Base-by-base conservation (phyloP, 306 rosid species). In the Vigna angularis region DNA sequence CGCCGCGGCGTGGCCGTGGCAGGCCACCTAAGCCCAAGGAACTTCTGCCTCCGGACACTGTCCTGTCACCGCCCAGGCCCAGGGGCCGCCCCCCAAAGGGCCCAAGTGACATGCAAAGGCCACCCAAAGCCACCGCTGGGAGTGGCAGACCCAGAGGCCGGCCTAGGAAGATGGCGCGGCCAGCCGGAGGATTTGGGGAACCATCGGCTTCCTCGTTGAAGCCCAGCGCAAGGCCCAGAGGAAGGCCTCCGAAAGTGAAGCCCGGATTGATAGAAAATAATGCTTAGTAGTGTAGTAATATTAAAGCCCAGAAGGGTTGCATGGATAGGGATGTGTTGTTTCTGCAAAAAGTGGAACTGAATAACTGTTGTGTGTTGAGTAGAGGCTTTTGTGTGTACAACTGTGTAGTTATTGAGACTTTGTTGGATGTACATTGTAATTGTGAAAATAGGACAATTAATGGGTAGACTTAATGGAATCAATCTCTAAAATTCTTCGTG, bases 1-100 rank as follows among this genome's bases (percentile, higher is more conserved):
- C 96, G 7, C 97, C 93, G 0, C 86, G 89, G 24, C 77, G 96
- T 2, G 97, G 97, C 26, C 93, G 96, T 15, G 97, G 97, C 42
- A 78, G 97, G 81, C 97, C 97, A 0, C 89, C 94, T 0, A 91
- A 91, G 75, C 76, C 86, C 1, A 89, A 83, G 81, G 86, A 1
- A 0, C 72, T 74, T 9, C 77, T 72, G 17, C 30, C 82, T 1
- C 59, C 70, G 0, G 69, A 24, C 14, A 7, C 20, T 0, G 38
- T 26, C 14, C 40, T 30, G 30, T 17, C 71, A 17, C 51, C 88
- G 0, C 18, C 86, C 1, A 86, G 83, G 88, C 87, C 89, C 1
- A 86, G 88, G 49, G 96, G 93, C 20, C 87, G 92, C 3, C 96
- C 93, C 0, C 93, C 86, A 0, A 92, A 90, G 87, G 93, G 86